Percentiles rank a stretch among this genome's conserved stretches.
Conservation (phyloP, 1,284 basidiomycete genomes). For the Leccinum laetum region DNA sequence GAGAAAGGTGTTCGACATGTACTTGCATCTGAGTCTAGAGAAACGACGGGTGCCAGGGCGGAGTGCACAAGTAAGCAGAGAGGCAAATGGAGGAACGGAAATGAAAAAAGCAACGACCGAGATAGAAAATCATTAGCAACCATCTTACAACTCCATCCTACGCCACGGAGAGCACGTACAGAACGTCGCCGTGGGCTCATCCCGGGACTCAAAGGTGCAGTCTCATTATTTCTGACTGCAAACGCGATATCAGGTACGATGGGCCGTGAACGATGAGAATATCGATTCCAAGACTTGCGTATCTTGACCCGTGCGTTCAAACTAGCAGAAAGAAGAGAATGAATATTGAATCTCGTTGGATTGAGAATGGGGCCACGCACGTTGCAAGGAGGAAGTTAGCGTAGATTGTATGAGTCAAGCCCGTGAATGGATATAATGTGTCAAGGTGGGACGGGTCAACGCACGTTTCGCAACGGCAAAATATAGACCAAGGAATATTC, state of each 20-base stretch:
- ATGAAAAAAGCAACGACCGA: neutral
- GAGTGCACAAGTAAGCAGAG: neutral
- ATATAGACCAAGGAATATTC: conserved; percentile 46
- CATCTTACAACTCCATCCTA: neutral
- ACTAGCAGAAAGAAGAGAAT: conserved; percentile 7
- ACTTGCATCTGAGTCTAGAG: neutral
- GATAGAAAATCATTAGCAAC: neutral
- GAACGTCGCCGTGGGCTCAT: neutral
- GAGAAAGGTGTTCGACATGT: neutral
- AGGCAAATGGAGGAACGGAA: neutral
- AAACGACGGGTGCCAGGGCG: neutral
- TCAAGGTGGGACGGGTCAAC: conserved; percentile 2
- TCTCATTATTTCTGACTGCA: neutral
- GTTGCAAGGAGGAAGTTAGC: conserved; percentile 29
- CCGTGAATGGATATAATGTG: neutral
- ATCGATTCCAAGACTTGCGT: neutral
- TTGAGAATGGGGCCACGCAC: conserved; percentile 12
- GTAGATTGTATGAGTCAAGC: conserved; percentile 15
- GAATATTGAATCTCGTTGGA: neutral
- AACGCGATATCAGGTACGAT: neutral
- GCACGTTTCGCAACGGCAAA: conserved; percentile 49
- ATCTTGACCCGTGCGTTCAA: conserved; percentile 20
- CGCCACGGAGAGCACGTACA: conserved; percentile 6
- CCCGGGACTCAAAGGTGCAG: neutral
- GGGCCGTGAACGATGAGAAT: neutral